Percentiles rank a stretch among this genome's conserved stretches.
Conservation (phyloP, 352 stramenopile species). For the Phytopythium kandeliae region DNA sequence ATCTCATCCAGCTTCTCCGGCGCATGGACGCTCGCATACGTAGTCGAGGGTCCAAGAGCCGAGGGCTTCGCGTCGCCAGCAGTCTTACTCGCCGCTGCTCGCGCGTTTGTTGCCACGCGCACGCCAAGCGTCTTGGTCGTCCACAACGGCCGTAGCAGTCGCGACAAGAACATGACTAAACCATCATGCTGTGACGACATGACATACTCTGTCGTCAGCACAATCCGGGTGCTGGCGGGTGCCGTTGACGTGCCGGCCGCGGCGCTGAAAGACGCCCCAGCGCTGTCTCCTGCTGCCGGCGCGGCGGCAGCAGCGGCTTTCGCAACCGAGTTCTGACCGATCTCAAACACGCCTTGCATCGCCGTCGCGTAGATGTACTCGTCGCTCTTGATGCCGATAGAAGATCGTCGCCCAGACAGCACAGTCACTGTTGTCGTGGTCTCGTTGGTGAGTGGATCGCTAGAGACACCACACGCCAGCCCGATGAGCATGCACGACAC, state of each 20-base stretch:
- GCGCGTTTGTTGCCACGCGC: slow-evolving; percentile 22
- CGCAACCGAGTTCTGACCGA: slow-evolving; percentile 43
- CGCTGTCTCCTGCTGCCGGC: background rate
- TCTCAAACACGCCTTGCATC: slow-evolving; percentile 83
- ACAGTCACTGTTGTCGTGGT: slow-evolving; percentile 39
- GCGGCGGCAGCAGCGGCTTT: slow-evolving; percentile 5
- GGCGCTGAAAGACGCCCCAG: slow-evolving; percentile 6
- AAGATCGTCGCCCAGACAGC: background rate
- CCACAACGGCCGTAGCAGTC: slow-evolving; percentile 79
- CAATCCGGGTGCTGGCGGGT: slow-evolving; percentile 63
- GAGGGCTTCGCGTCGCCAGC: slow-evolving; percentile 13
- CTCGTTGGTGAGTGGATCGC: slow-evolving; percentile 62
- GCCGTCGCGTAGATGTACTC: slow-evolving; percentile 75
- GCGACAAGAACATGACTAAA: slow-evolving; percentile 71
- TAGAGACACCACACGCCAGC: slow-evolving; percentile 79
- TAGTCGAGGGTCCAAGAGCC: slow-evolving; percentile 15
- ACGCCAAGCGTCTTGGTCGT: slow-evolving; percentile 50
- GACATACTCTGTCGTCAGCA: slow-evolving; percentile 80
- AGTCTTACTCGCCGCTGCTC: slow-evolving; percentile 7
- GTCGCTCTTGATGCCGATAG: slow-evolving; percentile 50
- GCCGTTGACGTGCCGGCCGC: slow-evolving; percentile 13
- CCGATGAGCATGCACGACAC: slow-evolving; percentile 87
- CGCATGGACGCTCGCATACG: slow-evolving; percentile 38
- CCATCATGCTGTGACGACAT: slow-evolving; percentile 87
- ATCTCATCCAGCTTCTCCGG: slow-evolving; percentile 61